These are phyloP conservation scores for Starmerella powellii DNA, from an alignment of 805 yeast genomes.

Conservation along the genomic window DNA sequence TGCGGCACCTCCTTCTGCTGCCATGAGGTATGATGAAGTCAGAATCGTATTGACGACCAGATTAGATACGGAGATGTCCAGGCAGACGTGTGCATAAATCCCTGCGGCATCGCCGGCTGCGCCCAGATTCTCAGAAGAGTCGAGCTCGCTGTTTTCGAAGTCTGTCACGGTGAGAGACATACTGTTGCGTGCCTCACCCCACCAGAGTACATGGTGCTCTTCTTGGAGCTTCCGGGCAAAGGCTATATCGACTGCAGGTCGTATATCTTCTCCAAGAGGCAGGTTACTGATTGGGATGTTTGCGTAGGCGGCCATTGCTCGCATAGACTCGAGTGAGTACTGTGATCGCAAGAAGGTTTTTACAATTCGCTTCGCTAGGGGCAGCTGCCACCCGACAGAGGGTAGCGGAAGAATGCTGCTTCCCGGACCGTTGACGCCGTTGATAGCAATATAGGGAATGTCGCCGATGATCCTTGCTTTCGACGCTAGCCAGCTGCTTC, in stretches of 20 bases:
- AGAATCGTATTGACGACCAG: constrained; percentile 75
- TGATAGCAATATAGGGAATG: constrained; percentile 6
- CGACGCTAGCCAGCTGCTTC: constrained; percentile 30
- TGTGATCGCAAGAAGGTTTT: constrained; percentile 65
- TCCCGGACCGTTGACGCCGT: not conserved
- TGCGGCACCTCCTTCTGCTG: constrained; percentile 28
- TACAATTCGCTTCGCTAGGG: constrained; percentile 50
- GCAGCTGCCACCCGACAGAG: constrained; percentile 26
- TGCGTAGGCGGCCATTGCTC: constrained; percentile 55
- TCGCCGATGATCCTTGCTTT: constrained; percentile 14
- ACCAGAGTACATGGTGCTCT: constrained; percentile 73
- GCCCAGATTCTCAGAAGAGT: not conserved
- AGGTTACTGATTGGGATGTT: constrained; percentile 80
- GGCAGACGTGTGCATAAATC: constrained; percentile 59
- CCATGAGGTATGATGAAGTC: constrained; percentile 51
- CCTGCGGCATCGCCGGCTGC: constrained; percentile 50
- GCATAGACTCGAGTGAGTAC: constrained; percentile 55
- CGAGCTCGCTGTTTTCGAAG: not conserved
- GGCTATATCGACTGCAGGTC: constrained; percentile 69
- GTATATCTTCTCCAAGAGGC: constrained; percentile 54
- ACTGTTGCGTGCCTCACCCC: constrained; percentile 60
- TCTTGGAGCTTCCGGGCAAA: constrained; percentile 67
- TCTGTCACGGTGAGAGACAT: constrained; percentile 32
- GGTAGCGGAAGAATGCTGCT: constrained; percentile 7
- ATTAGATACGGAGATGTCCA: constrained; percentile 70